Conservation (phyloP, 495 filamentous ascomycete genomes). For the Amniculicola lignicola region DNA sequence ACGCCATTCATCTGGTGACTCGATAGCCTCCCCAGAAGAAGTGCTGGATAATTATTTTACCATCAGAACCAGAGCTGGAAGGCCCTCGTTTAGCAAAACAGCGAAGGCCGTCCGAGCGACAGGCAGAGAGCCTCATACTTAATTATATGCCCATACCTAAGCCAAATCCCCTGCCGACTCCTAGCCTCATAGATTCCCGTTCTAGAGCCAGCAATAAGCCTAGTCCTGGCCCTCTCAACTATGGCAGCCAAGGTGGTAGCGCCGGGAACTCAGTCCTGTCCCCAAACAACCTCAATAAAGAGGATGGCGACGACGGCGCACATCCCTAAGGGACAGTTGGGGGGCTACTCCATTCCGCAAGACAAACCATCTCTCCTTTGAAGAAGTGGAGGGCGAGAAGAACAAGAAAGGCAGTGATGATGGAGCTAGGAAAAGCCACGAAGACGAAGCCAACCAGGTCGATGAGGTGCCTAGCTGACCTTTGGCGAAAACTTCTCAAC, state of each 20-base stretch:
- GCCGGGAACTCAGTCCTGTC: slow-evolving; percentile 6
- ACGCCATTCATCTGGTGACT: slow-evolving; percentile 12
- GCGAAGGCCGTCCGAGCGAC: neutral
- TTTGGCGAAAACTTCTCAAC: slow-evolving; percentile 6
- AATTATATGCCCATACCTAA: slow-evolving; percentile 8
- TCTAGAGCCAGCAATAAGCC: slow-evolving; percentile 8
- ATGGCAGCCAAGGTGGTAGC: slow-evolving; percentile 4
- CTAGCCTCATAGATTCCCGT: slow-evolving; percentile 6
- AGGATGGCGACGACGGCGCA: slow-evolving; percentile 4
- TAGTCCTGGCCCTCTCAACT: slow-evolving; percentile 9
- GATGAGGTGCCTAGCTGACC: slow-evolving; percentile 2
- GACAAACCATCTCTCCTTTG: too few relatives aligned
- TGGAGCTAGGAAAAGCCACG: slow-evolving; percentile 4
- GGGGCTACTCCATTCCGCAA: slow-evolving; percentile 6
- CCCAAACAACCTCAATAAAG: slow-evolving; percentile 14
- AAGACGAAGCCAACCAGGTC: slow-evolving; percentile 1
- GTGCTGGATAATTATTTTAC: slow-evolving; percentile 13
- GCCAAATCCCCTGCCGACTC: slow-evolving; percentile 5
- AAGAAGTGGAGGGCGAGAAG: neutral
- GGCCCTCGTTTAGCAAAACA: slow-evolving; percentile 12
- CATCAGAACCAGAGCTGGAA: slow-evolving; percentile 13
- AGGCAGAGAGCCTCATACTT: slow-evolving; percentile 16
- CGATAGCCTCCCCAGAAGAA: slow-evolving; percentile 10
- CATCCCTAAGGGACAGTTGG: neutral
- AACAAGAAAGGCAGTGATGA: neutral